These are phyloP conservation scores for Arabidopsis arenosa DNA, from an alignment of 345 rosid species.

Conservation along the genomic window DNA sequence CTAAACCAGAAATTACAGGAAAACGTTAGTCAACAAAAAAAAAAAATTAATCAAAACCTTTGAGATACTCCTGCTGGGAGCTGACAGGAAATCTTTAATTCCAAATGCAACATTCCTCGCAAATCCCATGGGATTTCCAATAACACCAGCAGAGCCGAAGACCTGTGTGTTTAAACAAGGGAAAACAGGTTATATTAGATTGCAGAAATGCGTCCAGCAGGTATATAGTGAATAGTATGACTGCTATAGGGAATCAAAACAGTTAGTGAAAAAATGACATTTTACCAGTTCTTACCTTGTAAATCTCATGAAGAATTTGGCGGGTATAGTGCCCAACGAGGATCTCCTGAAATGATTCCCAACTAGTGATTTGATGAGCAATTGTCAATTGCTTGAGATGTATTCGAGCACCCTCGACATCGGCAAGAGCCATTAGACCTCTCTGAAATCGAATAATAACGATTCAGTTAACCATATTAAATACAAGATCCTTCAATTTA, in stretches of 20 bases:
- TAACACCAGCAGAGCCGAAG: constrained; percentile 96
- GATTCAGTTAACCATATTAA: constrained; percentile 7
- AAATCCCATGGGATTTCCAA: constrained; percentile 97
- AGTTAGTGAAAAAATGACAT: constrained; percentile 6
- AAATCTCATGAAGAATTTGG: constrained; percentile 93
- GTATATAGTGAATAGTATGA: constrained; percentile 15
- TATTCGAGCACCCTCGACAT: constrained; percentile 93
- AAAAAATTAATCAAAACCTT: constrained; percentile 54
- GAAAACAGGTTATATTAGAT: constrained; percentile 16
- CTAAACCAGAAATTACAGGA: constrained; percentile 9
- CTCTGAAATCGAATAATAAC: constrained; percentile 58
- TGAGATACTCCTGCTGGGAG: constrained; percentile 75
- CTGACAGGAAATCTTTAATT: constrained; percentile 86
- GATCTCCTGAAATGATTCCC: constrained; percentile 92
- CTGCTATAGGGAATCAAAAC: constrained; percentile 13
- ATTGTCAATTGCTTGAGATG: constrained; percentile 79
- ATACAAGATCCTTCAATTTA: not conserved
- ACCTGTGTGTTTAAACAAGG: constrained; percentile 57
- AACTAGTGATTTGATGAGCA: constrained; percentile 87
- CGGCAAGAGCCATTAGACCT: constrained; percentile 95
- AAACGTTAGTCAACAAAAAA: constrained; percentile 6
- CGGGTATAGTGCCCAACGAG: constrained; percentile 82
- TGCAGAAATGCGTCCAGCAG: constrained; percentile 16
- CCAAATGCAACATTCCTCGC: constrained; percentile 92
- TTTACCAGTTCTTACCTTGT: constrained; percentile 65